Base-by-base conservation (phyloP, 495 filamentous ascomycete genomes). In the Viridothelium virens region DNA sequence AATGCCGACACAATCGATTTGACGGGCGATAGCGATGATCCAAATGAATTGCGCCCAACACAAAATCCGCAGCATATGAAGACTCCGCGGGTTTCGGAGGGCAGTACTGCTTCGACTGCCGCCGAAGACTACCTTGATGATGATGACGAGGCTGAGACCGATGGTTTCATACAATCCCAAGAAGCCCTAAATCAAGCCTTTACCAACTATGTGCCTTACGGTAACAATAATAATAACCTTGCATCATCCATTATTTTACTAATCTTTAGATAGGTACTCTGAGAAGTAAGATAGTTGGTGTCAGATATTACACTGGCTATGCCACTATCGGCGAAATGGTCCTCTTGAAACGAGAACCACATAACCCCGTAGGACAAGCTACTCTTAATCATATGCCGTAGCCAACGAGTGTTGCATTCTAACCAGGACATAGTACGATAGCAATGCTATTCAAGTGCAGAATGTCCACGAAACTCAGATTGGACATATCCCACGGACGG, bases 391-490 rank as follows among this genome's bases (percentile, higher is more conserved):
- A 25, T 25, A 25, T 25, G 25, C 25, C 25, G 25, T 25, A 25
- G 25, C 25, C 25, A 33, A 18, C 6, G 7, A 7, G 31, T 4
- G 18, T 0, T 67, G n/a, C 31, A 4, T 62, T n/a, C 63, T 41
- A 44, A 69, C 77, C 64, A 36, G 5, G 25, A 7, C 7, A 5
- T 36, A 59, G 53, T 92, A 89, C 70, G 91, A 94, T 70, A 66
- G 72, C 2, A 95, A 95, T 78, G 91, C 91, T 2, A 89, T 96
- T 62, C 84, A 85, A 5, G 83, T 94, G 2, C 79, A 88, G 67
- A 96, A 95, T 75, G 89, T 91, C n/a, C 83, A 88, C 75, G 82
- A 87, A 31, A 73, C 66, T 2, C 91, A 96, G 70, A 89, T 96
- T 66, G 92, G 92, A 2, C 90, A 96, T 74, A 82, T 97, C 48